phyloP scores from a whole-genome alignment of 768 basidiomycete species.

The Candolleomyces efflorescens region DNA sequence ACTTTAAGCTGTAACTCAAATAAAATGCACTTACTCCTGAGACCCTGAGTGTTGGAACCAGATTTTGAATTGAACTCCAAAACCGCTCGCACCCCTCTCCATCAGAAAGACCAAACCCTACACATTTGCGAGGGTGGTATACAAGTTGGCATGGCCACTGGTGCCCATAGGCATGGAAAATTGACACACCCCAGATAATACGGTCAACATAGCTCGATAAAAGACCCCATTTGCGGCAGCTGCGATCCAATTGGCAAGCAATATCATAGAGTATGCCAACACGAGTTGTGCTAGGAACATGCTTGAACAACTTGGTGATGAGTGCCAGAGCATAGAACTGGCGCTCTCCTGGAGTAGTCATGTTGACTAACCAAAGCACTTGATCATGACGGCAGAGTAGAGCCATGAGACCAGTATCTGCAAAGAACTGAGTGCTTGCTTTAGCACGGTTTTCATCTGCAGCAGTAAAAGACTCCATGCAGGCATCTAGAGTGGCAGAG shows the following conservation, averaged over 20 bases:
- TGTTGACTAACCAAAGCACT: constrained; percentile 31
- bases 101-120: constrained; percentile 21
- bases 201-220: constrained; percentile 14
- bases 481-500: constrained; percentile 26
- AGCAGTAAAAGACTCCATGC: constrained; percentile 26
- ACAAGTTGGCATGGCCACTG: constrained; percentile 29
- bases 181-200: constrained; percentile 23
- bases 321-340: constrained; percentile 28
- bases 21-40: constrained; percentile 27
- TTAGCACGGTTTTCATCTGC: constrained; percentile 22
- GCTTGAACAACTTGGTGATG: constrained; percentile 24
- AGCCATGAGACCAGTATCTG: constrained; percentile 33
- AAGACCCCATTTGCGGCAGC: constrained; percentile 16
- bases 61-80: constrained; percentile 19
- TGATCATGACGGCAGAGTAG: constrained; percentile 33
- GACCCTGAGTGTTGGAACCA: constrained; percentile 22
- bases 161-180: constrained; percentile 34
- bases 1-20: too few relatives aligned
- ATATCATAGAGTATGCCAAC: constrained; percentile 31
- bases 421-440: constrained; percentile 23
- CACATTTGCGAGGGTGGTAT: constrained; percentile 24
- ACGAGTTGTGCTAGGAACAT: constrained; percentile 22
- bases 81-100: constrained; percentile 24
- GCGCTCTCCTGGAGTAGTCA: constrained; percentile 28
- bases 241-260: constrained; percentile 28